Evolutionary conservation across 495 filamentous ascomycete species (phyloP).

Genomic region (Monascus purpureus): DNA sequence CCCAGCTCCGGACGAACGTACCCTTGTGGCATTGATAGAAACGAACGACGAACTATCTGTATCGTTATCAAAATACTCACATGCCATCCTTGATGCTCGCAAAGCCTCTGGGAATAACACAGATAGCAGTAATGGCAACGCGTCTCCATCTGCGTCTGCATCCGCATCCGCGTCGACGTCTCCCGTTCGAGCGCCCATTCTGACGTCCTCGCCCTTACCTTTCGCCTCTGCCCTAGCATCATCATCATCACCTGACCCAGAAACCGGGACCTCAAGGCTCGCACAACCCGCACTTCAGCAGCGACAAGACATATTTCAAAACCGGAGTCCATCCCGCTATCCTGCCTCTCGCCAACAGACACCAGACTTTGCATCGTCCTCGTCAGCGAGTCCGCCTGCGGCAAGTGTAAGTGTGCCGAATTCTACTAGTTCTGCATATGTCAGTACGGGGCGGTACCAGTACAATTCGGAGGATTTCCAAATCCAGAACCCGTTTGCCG

Average conservation of each 20-base stretch:
- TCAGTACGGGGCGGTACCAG: constrained; percentile 14
- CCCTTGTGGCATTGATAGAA: constrained; percentile 83
- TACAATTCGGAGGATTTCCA: constrained; percentile 31
- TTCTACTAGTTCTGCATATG: neutral
- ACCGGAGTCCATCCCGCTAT: neutral
- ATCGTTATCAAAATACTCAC: constrained; percentile 65
- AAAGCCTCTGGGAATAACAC: constrained; percentile 14
- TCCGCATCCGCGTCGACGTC: constrained; percentile 2
- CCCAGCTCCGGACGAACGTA: constrained; percentile 80
- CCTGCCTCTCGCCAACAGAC: neutral
- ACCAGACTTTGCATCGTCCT: neutral
- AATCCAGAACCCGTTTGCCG: constrained; percentile 33
- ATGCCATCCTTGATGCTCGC: constrained; percentile 63
- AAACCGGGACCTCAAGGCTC: neutral
- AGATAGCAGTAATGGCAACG: constrained; percentile 6
- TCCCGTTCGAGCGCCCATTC: neutral
- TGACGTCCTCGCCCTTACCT: neutral
- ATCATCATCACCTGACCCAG: neutral
- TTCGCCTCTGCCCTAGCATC: neutral
- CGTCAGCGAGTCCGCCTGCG: neutral
- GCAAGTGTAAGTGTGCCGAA: neutral
- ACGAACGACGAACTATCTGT: constrained; percentile 79
- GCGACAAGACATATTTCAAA: neutral
- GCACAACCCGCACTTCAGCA: neutral
- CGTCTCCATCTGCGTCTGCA: constrained; percentile 10